Evolutionary conservation across 305 asterid genomes (phyloP).

Genomic region (Fraxinus sp.): DNA sequence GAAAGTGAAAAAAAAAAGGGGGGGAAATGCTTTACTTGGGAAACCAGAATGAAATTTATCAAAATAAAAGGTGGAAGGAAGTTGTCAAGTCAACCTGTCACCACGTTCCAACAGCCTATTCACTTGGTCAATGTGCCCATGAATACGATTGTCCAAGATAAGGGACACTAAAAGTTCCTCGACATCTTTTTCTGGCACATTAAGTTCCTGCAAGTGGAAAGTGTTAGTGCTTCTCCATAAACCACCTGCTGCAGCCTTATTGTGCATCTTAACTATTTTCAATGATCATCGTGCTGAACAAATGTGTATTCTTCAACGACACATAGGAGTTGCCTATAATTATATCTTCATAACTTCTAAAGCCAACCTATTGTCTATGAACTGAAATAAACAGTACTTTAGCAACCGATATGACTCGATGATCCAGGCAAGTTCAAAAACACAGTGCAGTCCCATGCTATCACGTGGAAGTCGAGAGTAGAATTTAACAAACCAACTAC

Average conservation of each 20-base stretch:
- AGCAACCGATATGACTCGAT: neutral
- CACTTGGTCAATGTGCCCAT: conserved; percentile 98
- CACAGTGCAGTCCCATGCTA: neutral
- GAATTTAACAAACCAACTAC: neutral
- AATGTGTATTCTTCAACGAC: neutral
- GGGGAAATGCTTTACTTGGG: neutral
- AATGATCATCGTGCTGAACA: neutral
- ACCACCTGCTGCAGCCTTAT: neutral
- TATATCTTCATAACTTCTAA: neutral
- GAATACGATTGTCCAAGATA: conserved; percentile 84
- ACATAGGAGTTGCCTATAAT: neutral
- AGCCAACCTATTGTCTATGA: neutral
- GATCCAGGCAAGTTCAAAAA: neutral
- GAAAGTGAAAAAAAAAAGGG: neutral
- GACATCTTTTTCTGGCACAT: conserved; percentile 93
- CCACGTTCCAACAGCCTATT: conserved; percentile 88
- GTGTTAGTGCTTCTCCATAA: neutral
- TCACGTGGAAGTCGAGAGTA: neutral
- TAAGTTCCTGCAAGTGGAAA: conserved; percentile 67
- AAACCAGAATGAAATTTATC: neutral
- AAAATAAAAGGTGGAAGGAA: conserved; percentile 1
- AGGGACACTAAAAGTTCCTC: conserved; percentile 89
- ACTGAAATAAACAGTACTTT: neutral
- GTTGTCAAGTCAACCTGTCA: conserved; percentile 58
- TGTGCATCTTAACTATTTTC: neutral